These are phyloP conservation scores for Ceratocystis variospora DNA, from an alignment of 2,329 filamentous ascomycete species.

Conservation along the genomic window DNA sequence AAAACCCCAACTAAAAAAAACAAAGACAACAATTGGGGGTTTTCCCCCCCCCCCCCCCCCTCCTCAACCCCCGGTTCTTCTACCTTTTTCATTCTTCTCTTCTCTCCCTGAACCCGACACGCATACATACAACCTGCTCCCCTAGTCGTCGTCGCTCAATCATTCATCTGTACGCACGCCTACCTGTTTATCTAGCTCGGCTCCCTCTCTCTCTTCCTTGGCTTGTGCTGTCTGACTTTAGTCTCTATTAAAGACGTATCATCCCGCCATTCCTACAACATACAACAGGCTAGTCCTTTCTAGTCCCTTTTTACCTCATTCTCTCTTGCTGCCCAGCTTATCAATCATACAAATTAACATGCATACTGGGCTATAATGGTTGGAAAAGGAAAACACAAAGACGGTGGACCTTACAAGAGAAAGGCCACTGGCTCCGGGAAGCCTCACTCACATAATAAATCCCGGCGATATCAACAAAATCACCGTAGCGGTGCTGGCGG, in stretches of 20 bases:
- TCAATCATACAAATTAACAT: conserved; percentile 5
- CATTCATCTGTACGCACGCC: too few species aligned
- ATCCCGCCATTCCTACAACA: background rate
- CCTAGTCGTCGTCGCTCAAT: too few species aligned
- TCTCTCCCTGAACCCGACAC: background rate
- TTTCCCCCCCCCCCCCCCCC: too few species aligned
- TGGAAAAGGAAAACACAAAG: conserved; percentile 7
- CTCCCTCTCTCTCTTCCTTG: background rate
- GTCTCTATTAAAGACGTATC: conserved; percentile 3
- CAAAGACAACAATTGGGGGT: too few species aligned
- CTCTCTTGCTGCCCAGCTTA: background rate
- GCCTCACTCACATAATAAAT: background rate
- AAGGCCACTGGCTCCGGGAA: background rate
- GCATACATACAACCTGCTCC: too few species aligned
- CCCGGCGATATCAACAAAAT: conserved; percentile 1
- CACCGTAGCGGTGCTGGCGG: background rate
- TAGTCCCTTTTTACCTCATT: background rate
- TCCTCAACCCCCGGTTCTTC: background rate
- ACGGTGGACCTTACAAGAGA: conserved; percentile 4
- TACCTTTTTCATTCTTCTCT: background rate
- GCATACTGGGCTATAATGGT: conserved; percentile 11
- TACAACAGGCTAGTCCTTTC: background rate
- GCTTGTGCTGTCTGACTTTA: background rate
- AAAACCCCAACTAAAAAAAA: too few species aligned
- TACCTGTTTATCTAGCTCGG: background rate